Evolutionary conservation across 805 yeast genomes (phyloP).

Genomic region (Alloascoidea hylecoeti): DNA sequence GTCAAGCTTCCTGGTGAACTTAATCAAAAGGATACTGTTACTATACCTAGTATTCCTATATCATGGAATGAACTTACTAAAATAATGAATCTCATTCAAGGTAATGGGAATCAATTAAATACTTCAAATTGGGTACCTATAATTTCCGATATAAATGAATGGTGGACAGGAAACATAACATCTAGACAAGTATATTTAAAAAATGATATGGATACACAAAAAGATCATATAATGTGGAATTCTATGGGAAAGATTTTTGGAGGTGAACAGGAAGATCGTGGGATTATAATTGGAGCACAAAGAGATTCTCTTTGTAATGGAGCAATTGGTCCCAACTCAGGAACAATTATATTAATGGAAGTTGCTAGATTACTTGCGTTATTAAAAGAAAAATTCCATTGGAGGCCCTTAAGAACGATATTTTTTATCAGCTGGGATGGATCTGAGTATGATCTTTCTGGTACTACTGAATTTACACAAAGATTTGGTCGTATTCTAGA

Average conservation of each 20-base stretch:
- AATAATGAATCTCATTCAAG: slow-evolving; percentile 22
- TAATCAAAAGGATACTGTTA: neutral
- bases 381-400: slow-evolving; percentile 46
- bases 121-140: slow-evolving; percentile 13
- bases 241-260: slow-evolving; percentile 69
- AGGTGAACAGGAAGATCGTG: slow-evolving; percentile 61
- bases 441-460: slow-evolving; percentile 66
- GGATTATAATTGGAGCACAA: slow-evolving; percentile 69
- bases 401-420: slow-evolving; percentile 77
- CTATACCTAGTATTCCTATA: slow-evolving; percentile 68
- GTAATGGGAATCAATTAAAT: slow-evolving; percentile 21
- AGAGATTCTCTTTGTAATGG: slow-evolving; percentile 71
- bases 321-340: slow-evolving; percentile 55
- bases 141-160: slow-evolving; percentile 16
- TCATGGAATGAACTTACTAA: slow-evolving; percentile 56
- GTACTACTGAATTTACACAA: slow-evolving; percentile 70
- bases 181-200: slow-evolving; percentile 16
- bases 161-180: slow-evolving; percentile 29
- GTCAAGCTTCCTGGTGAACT: slow-evolving; percentile 4
- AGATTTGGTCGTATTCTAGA: slow-evolving; percentile 32
- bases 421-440: slow-evolving; percentile 81
- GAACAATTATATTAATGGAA: slow-evolving; percentile 61
- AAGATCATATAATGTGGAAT: slow-evolving; percentile 59
- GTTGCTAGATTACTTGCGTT: slow-evolving; percentile 54
- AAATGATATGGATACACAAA: slow-evolving; percentile 27